Conservation (phyloP, 371 early-diverging fungal species). For the Coemansia sp. region DNA sequence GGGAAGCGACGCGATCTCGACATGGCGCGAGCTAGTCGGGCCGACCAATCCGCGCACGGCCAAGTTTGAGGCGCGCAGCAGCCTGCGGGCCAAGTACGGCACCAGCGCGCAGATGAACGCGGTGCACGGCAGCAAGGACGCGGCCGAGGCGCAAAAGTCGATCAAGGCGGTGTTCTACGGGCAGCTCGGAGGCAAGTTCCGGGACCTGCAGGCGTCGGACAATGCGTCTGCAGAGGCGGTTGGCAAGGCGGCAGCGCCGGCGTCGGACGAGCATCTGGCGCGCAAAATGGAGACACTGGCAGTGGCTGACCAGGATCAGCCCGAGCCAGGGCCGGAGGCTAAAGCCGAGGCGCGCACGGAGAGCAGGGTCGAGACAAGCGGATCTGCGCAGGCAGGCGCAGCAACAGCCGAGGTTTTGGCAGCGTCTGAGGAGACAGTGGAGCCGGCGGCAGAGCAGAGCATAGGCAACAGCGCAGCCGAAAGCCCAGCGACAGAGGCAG, state of each 20-base stretch:
- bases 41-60: slow-evolving; percentile 77
- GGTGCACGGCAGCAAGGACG: slow-evolving; percentile 65
- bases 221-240: slow-evolving; percentile 2
- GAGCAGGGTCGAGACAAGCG: no score
- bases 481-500: no score
- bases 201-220: slow-evolving; percentile 16
- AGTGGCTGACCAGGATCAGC: slow-evolving; percentile 1
- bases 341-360: no score
- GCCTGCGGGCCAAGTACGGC: slow-evolving; percentile 67
- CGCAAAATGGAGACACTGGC: slow-evolving; percentile 17
- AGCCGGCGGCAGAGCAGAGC: no score
- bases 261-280: slow-evolving; percentile 3
- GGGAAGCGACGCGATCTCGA: slow-evolving; percentile 63
- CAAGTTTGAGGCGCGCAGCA: slow-evolving; percentile 60
- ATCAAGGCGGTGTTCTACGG: slow-evolving; percentile 36
- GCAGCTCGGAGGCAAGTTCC: slow-evolving; percentile 25
- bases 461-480: not conserved
- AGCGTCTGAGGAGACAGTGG: no score
- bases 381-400: no score
- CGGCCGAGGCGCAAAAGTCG: slow-evolving; percentile 14
- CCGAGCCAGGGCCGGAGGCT: no score
- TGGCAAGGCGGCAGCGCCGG: not conserved
- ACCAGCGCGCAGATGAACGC: slow-evolving; percentile 69
- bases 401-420: no score
- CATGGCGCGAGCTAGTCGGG: slow-evolving; percentile 72